Base-by-base conservation (phyloP, 164 flowering plant genomes). In the Akebia trifoliata region DNA sequence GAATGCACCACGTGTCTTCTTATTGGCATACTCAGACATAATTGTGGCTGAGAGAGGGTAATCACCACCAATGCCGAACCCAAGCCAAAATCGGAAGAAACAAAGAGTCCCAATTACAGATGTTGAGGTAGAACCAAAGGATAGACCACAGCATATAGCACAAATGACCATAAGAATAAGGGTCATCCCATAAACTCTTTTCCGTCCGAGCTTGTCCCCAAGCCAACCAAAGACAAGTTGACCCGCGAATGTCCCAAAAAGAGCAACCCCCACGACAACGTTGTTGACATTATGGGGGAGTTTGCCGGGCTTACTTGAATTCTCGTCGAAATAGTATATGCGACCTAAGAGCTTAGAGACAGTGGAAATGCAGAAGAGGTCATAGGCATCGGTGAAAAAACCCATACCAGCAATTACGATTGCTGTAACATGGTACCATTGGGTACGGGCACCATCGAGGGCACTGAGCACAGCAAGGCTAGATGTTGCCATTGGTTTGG, bases 381-480 rank as follows among this genome's bases (percentile, higher is more conserved):
- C 84, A 40, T 81, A 81, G 6, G 87, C 87, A 25, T 82, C 87
- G 31, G 86, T 81, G 74, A 81, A 81, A 67, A 81, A 81, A 24
- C 86, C 83, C 81, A 79, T 79, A 0, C 87, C 79, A 43, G 83
- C 80, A 22, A 79, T 79, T 22, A 76, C 63, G 15, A 78, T 76
- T 15, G 78, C 78, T 21, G 64, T 77, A 51, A 79, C 66, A 48
- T 81, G 86, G 69, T 79, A 81, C 74, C 71, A 69, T 63, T 81
- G 81, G 1, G 83, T 79, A 0, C 72, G 65, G 4, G 86, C 86
- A 0, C 39, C 58, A 65, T 79, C 86, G 0, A 81, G 74, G 0
- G 83, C 83, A 0, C 61, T 38, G 26, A 81, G 75, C 51, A 78
- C 80, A 1, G 78, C 70, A 9, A 78, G 59, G 21, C 34, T 56